Conservation (phyloP, 495 filamentous ascomycete genomes). For the Penicillium coprophilum region DNA sequence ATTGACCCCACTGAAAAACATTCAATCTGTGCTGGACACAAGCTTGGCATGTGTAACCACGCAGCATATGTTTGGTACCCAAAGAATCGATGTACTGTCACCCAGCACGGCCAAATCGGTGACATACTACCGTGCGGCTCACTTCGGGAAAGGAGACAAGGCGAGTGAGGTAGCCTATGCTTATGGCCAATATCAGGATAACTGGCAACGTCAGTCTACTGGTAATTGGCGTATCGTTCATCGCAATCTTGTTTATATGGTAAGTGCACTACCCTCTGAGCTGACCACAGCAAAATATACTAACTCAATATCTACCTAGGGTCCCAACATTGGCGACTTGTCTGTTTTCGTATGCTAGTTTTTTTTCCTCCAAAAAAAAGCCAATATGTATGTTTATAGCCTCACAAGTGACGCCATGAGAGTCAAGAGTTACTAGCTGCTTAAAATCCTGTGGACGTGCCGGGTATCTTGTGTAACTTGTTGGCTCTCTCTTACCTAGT, state of each 20-base stretch:
- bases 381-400: not conserved
- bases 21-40: conserved; percentile 14
- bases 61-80: conserved; percentile 31
- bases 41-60: conserved; percentile 25
- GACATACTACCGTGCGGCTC: conserved; percentile 31
- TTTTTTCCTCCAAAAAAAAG: not conserved
- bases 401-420: too few species aligned
- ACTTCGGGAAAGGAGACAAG: conserved; percentile 28
- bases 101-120: conserved; percentile 18
- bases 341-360: not conserved
- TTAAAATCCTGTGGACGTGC: not conserved
- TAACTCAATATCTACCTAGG: not conserved
- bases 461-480: not conserved
- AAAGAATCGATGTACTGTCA: conserved; percentile 25
- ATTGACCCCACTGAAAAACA: conserved; percentile 13
- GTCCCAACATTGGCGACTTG: not conserved
- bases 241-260: conserved; percentile 39
- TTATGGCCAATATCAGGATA: conserved; percentile 38
- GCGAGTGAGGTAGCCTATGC: conserved; percentile 26
- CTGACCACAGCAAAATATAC: not conserved
- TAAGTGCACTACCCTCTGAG: conserved; percentile 6
- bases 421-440: not conserved
- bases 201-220: conserved; percentile 16
- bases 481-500: not conserved
- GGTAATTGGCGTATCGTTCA: conserved; percentile 25